Conservation (phyloP, 306 rosid genomes). For the Macrotyloma uniflorum region DNA sequence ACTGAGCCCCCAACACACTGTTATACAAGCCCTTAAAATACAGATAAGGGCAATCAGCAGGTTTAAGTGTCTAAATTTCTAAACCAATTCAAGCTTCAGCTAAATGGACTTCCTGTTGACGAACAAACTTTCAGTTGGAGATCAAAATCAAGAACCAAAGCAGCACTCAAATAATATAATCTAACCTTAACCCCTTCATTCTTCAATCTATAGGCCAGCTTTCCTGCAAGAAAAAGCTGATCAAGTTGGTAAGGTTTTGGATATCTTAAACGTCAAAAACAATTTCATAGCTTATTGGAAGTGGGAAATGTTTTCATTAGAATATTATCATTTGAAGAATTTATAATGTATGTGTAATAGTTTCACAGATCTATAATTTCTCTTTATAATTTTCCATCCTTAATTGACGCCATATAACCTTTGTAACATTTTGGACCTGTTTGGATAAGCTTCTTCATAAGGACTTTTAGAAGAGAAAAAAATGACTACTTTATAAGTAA, state of each 20-base stretch:
- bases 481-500: too few species aligned
- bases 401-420: slow-evolving; percentile 7
- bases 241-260: slow-evolving; percentile 41
- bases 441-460: too few species aligned
- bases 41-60: slow-evolving; percentile 19
- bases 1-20: neutral
- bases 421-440: neutral
- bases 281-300: neutral
- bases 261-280: slow-evolving; percentile 6
- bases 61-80: slow-evolving; percentile 34
- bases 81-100: slow-evolving; percentile 8
- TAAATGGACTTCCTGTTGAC: neutral
- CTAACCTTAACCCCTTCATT: slow-evolving; percentile 92
- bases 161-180: slow-evolving; percentile 30
- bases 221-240: slow-evolving; percentile 67
- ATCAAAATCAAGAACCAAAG: slow-evolving; percentile 27
- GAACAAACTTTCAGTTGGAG: neutral
- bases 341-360: neutral
- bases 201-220: slow-evolving; percentile 90
- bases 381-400: slow-evolving; percentile 30
- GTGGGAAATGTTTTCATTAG: neutral
- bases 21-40: slow-evolving; percentile 17
- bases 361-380: too few species aligned
- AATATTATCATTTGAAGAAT: slow-evolving; percentile 26
- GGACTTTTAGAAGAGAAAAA: too few species aligned